phyloP scores from a whole-genome alignment of 441 rosid genomes.

The Geranium incanum region DNA sequence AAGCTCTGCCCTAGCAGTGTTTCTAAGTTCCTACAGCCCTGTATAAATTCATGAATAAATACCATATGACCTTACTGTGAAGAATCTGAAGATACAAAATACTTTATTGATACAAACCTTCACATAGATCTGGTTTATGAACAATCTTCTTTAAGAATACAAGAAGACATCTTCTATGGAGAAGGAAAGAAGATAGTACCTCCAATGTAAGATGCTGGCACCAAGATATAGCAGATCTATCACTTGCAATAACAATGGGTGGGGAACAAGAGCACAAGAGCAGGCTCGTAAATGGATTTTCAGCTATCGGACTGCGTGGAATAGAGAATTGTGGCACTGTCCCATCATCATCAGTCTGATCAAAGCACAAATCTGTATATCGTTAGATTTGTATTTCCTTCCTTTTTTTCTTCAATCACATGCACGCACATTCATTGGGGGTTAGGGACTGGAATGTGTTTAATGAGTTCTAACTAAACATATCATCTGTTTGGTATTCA shows the following conservation, averaged over 20 bases:
- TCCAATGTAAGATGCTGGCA: conserved; percentile 77
- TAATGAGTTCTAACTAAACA: too few relatives aligned
- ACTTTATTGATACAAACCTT: too few relatives aligned
- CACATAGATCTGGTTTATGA: too few relatives aligned
- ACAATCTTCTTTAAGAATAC: too few relatives aligned
- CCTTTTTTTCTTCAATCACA: neutral
- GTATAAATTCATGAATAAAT: too few relatives aligned
- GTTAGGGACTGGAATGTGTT: too few relatives aligned
- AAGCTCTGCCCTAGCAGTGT: too few relatives aligned
- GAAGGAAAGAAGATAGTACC: conserved; percentile 33
- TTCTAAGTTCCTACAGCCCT: too few relatives aligned
- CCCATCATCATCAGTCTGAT: conserved; percentile 61
- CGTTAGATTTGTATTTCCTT: conserved; percentile 20
- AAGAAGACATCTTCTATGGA: neutral
- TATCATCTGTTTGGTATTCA: too few relatives aligned
- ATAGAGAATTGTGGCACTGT: conserved; percentile 63
- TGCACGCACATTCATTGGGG: neutral
- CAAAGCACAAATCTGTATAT: conserved; percentile 26
- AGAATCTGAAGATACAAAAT: too few relatives aligned
- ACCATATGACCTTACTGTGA: too few relatives aligned
- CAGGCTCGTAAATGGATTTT: conserved; percentile 89
- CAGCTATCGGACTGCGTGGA: conserved; percentile 77
- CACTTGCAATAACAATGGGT: conserved; percentile 28
- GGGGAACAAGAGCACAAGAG: conserved; percentile 63
- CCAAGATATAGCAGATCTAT: conserved; percentile 55